phyloP scores from a whole-genome alignment of 768 basidiomycete genomes.

The Mycena pura region DNA sequence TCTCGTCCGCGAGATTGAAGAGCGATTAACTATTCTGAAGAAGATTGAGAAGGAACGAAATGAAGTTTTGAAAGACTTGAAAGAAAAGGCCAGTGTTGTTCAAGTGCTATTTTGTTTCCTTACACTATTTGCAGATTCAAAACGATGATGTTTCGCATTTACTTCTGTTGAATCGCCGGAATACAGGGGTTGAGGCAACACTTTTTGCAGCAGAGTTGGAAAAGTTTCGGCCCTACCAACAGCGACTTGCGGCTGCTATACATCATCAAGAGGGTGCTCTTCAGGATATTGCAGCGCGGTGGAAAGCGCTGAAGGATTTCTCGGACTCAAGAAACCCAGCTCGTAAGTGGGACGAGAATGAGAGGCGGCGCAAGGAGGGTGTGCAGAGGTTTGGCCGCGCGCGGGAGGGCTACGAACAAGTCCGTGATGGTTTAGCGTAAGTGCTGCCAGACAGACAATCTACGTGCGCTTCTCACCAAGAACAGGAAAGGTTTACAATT shows the following conservation, averaged over 20 bases:
- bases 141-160: slow-evolving; percentile 95
- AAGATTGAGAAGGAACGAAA: slow-evolving; percentile 86
- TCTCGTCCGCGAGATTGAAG: slow-evolving; percentile 78
- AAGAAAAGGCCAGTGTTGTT: slow-evolving; percentile 90
- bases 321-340: slow-evolving; percentile 81
- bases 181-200: slow-evolving; percentile 80
- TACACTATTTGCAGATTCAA: slow-evolving; percentile 71
- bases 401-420: slow-evolving; percentile 85
- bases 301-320: slow-evolving; percentile 75
- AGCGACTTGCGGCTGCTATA: slow-evolving; percentile 78
- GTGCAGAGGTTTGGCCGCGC: slow-evolving; percentile 76
- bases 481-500: slow-evolving; percentile 87
- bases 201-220: slow-evolving; percentile 94
- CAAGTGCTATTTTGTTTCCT: neutral
- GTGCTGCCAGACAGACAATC: slow-evolving; percentile 43
- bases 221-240: slow-evolving; percentile 93
- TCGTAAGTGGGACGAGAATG: slow-evolving; percentile 81
- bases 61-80: slow-evolving; percentile 91
- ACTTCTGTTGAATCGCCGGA: slow-evolving; percentile 88
- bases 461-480: slow-evolving; percentile 14
- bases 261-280: slow-evolving; percentile 77
- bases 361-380: slow-evolving; percentile 79
- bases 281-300: slow-evolving; percentile 76
- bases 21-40: slow-evolving; percentile 75
- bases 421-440: slow-evolving; percentile 82